Percentiles rank a stretch among this genome's conserved stretches.
Evolutionary conservation across 225 moss, liverwort and hornwort species (phyloP).

Genomic region (Sphagnum tenellum): DNA sequence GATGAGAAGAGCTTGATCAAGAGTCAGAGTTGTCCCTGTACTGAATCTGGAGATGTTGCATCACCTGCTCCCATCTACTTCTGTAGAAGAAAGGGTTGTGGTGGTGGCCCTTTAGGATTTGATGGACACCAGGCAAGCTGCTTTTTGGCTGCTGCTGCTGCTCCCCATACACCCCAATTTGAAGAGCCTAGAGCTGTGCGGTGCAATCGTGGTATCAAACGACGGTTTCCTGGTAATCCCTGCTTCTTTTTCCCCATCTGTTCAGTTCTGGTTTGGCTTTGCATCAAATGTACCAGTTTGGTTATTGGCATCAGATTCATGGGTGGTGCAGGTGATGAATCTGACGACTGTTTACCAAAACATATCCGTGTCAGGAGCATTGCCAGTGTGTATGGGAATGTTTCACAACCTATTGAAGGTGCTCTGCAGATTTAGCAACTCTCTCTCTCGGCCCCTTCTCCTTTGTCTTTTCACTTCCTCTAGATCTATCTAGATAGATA

Average conservation of each 20-base stretch:
- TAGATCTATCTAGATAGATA: background rate
- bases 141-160: conserved; percentile 11
- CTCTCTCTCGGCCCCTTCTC: background rate
- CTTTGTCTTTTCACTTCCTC: background rate
- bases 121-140: conserved; percentile 17
- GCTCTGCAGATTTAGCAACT: background rate
- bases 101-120: conserved; percentile 20
- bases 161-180: conserved; percentile 42
- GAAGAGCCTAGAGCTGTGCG: conserved; percentile 54
- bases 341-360: conserved; percentile 51
- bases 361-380: conserved; percentile 51
- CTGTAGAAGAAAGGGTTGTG: conserved; percentile 28
- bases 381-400: conserved; percentile 40
- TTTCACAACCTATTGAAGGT: conserved; percentile 37
- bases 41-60: conserved; percentile 12
- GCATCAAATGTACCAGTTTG: too few relatives aligned
- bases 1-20: conserved; percentile 26
- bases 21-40: conserved; percentile 19
- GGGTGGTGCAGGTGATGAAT: conserved; percentile 51
- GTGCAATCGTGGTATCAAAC: conserved; percentile 44
- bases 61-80: conserved; percentile 14
- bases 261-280: too few relatives aligned
- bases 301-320: conserved; percentile 3
- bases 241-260: background rate
- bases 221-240: conserved; percentile 44